A percentile compares a stretch with the other conserved stretches of the same genome.
These are phyloP conservation scores for Colletotrichum tamarilloi DNA, from an alignment of 2,329 filamentous ascomycete species.

Conservation along the genomic window DNA sequence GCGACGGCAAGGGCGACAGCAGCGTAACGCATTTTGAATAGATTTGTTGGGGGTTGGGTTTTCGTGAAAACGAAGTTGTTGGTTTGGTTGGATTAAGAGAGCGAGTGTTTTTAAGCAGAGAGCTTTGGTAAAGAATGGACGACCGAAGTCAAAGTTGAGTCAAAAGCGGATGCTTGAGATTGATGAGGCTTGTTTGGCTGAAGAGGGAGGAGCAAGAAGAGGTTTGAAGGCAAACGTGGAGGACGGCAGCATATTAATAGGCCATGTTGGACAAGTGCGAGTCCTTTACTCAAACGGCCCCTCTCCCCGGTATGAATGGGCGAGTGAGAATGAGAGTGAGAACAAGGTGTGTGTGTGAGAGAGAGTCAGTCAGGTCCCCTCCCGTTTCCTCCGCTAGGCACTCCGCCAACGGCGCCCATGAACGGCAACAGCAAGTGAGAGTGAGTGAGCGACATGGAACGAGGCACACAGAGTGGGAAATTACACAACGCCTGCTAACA, in stretches of 20 bases:
- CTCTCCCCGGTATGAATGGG: slow-evolving; percentile 26
- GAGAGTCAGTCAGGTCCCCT: slow-evolving; percentile 39
- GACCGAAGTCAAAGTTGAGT: slow-evolving; percentile 65
- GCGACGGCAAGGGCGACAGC: slow-evolving; percentile 60
- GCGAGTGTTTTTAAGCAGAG: slow-evolving; percentile 43
- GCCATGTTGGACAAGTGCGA: slow-evolving; percentile 36
- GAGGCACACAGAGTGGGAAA: slow-evolving; percentile 32
- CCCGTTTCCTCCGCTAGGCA: slow-evolving; percentile 19
- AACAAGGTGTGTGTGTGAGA: background rate
- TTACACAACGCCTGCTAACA: slow-evolving; percentile 30
- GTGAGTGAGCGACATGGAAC: slow-evolving; percentile 24
- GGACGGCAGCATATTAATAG: slow-evolving; percentile 61
- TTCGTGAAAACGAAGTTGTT: slow-evolving; percentile 44
- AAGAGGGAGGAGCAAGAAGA: slow-evolving; percentile 45
- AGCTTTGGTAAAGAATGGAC: slow-evolving; percentile 64
- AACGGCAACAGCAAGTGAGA: background rate
- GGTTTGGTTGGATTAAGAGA: slow-evolving; percentile 43
- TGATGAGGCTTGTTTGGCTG: slow-evolving; percentile 58
- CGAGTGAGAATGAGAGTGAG: background rate
- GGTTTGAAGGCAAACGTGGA: slow-evolving; percentile 40
- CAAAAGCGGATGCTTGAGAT: slow-evolving; percentile 49
- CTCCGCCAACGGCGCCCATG: background rate
- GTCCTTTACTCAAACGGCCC: slow-evolving; percentile 21
- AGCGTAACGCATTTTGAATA: slow-evolving; percentile 73
- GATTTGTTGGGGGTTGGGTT: slow-evolving; percentile 35